Evolutionary conservation across 345 rosid genomes (phyloP).

Genomic region (Clausena lansium): DNA sequence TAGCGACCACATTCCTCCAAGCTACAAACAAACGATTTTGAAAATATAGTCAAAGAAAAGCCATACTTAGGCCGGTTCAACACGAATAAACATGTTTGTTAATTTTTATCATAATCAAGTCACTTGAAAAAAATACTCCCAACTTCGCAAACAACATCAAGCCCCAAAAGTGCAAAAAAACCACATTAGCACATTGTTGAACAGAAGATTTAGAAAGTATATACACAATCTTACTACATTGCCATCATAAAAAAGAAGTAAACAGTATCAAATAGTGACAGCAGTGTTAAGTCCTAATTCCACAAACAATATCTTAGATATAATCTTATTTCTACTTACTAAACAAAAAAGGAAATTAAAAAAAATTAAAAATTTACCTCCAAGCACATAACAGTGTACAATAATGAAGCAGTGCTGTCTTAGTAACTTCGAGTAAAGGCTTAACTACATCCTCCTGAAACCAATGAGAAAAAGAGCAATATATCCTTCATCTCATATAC

Average conservation of each 20-base stretch:
- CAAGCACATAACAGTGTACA: constrained; percentile 83
- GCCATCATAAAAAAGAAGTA: background rate
- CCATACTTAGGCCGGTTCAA: background rate
- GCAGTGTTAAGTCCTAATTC: background rate
- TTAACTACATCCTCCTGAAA: constrained; percentile 77
- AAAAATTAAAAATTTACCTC: constrained; percentile 43
- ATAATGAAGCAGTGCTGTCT: constrained; percentile 80
- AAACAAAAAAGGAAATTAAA: background rate
- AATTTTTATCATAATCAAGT: background rate
- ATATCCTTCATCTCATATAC: background rate
- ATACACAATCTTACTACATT: background rate
- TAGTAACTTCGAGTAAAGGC: constrained; percentile 80
- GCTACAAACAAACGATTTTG: constrained; percentile 38
- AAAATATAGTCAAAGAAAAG: background rate
- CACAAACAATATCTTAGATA: background rate
- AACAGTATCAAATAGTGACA: background rate
- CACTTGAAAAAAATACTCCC: background rate
- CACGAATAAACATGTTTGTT: background rate
- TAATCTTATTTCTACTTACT: background rate
- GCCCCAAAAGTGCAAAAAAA: background rate
- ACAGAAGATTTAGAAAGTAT: background rate
- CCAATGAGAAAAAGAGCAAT: constrained; percentile 13
- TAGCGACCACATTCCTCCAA: constrained; percentile 95
- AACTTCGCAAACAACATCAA: background rate
- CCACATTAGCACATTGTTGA: background rate